Conservation (phyloP, 768 basidiomycete genomes). For the Dacryopinax primogenitus region DNA sequence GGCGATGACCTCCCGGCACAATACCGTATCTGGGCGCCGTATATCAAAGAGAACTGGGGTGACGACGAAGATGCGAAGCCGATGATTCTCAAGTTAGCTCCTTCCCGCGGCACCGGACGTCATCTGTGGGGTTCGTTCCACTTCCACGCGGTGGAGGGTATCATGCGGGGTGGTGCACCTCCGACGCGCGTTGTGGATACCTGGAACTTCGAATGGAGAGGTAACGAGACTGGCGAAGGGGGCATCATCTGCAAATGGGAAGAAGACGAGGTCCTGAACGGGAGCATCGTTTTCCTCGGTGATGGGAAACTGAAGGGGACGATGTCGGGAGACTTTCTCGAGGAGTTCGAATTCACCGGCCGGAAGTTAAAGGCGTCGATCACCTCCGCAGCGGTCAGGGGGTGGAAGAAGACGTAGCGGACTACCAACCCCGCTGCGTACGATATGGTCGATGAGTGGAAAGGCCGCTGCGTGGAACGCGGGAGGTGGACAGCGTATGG, state of each 20-base stretch:
- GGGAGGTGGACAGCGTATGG: neutral
- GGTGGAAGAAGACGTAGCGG: neutral
- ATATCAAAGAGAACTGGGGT: neutral
- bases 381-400: neutral
- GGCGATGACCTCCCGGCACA: neutral
- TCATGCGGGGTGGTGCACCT: neutral
- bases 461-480: neutral
- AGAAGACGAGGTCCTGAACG: neutral
- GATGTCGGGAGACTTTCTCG: neutral
- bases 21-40: neutral
- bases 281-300: neutral
- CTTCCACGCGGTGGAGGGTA: neutral
- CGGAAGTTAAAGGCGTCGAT: neutral
- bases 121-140: neutral
- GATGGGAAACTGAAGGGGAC: neutral
- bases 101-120: neutral
- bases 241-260: neutral
- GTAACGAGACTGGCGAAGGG: constrained; percentile 1
- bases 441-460: neutral
- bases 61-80: neutral
- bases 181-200: neutral
- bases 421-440: neutral
- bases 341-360: neutral
- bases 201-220: neutral
- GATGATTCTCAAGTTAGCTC: neutral